phyloP scores from a whole-genome alignment of 2,329 filamentous ascomycete species.

The Monosporascus sp. region DNA sequence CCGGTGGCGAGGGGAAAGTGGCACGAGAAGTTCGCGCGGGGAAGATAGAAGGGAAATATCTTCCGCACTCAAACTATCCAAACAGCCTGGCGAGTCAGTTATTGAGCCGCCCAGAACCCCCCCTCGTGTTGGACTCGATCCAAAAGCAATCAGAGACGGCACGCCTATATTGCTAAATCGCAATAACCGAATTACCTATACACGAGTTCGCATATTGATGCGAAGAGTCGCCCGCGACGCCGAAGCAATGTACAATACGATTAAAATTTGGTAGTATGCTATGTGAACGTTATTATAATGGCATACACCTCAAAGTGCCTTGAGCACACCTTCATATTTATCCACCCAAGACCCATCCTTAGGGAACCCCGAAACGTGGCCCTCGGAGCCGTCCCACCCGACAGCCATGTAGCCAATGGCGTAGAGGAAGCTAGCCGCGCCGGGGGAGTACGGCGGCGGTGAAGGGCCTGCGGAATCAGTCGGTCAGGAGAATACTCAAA shows the following conservation, averaged over 20 bases:
- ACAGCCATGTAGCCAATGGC: not conserved
- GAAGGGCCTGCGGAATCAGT: not conserved
- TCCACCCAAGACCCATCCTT: not conserved
- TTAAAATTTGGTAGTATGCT: no score
- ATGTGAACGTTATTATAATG: not conserved
- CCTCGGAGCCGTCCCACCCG: not conserved
- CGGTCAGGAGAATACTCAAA: not conserved
- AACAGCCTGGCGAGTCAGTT: no score
- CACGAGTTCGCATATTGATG: no score
- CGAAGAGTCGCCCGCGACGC: no score
- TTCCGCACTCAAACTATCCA: not conserved
- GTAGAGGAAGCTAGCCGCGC: not conserved
- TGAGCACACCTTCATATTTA: not conserved
- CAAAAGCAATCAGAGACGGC: no score
- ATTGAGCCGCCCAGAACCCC: no score
- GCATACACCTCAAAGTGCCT: not conserved
- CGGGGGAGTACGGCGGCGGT: not conserved
- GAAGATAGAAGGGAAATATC: slow-evolving; percentile 26
- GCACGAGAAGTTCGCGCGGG: slow-evolving; percentile 53
- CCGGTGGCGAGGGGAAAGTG: slow-evolving; percentile 44
- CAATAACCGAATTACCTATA: no score
- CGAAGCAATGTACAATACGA: no score
- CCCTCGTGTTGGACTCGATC: no score
- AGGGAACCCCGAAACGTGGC: not conserved
- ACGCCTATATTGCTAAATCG: no score